Base-by-base conservation (phyloP, 352 stramenopile genomes). In the Phytophthora constricta region DNA sequence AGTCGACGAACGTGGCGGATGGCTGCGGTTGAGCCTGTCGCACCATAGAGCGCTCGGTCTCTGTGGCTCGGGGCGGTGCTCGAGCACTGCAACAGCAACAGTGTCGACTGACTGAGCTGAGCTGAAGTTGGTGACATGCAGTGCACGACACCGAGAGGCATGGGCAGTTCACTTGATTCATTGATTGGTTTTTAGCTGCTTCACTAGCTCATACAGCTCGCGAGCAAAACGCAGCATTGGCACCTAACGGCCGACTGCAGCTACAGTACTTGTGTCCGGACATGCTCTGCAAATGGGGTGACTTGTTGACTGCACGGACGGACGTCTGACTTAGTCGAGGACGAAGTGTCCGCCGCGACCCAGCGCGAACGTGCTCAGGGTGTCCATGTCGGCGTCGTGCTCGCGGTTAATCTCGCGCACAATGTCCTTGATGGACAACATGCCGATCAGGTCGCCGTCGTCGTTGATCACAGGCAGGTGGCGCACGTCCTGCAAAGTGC, bases 391-490 rank as follows among this genome's bases (percentile, higher is more conserved):
- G 23, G 82, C 84, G 58, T 91, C 72, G 55, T 92, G 79, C 67
- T 92, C 84, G 39, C 81, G 82, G 70, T 91, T 92, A 65, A 94
- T 89, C 68, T 94, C 86, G 37, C 86, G 86, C 58, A 98, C 84
- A 14, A 98, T 82, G 46, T 97, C 90, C 75, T 98, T 98, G 64
- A 98, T 97, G 22, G 97, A 92, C 76, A 98, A 87, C 88, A 98
- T 92, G 56, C 95, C 95, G 43, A 97, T 83, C 39, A 98, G 71
- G 55, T 97, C 82, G 23, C 88, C 89, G 45, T 95, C 84, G 19
- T 95, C 84, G 60, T 98, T 97, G 17, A 99, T 68, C n/a, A 99
- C 82, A 0, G 95, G 96, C 72, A 98, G 68, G 73, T 99, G 96
- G 61, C 96, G 92, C 71, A 98, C 96, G 70, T 98, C 95, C 76